These are phyloP conservation scores for Aphanocladium album DNA, from an alignment of 2,329 filamentous ascomycete genomes.

Conservation along the genomic window DNA sequence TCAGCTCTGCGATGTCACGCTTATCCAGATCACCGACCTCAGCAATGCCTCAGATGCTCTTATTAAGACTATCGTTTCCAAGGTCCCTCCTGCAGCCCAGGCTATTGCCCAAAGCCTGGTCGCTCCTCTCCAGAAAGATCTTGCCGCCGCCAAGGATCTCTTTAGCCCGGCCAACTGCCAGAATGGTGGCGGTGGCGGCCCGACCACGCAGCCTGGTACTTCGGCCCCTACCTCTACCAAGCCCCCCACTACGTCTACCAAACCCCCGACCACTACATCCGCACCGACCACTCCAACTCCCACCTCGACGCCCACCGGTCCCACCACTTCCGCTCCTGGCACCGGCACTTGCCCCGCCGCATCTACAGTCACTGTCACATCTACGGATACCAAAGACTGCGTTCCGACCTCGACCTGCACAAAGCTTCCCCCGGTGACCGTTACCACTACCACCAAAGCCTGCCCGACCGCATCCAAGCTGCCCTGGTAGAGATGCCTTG, in stretches of 20 bases:
- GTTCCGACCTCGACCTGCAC: slow-evolving; percentile 9
- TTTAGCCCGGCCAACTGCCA: slow-evolving; percentile 28
- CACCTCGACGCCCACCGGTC: background rate
- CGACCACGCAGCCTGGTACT: background rate
- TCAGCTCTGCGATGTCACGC: slow-evolving; percentile 23
- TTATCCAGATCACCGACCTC: slow-evolving; percentile 21
- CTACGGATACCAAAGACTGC: slow-evolving; percentile 11
- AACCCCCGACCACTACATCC: background rate
- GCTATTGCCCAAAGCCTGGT: slow-evolving; percentile 23
- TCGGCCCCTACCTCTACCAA: background rate
- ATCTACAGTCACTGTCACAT: slow-evolving; percentile 8
- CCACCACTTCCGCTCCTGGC: slow-evolving; percentile 4
- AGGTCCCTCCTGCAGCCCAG: slow-evolving; percentile 26
- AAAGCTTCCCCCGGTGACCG: slow-evolving; percentile 5
- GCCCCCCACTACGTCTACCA: background rate
- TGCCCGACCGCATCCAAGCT: slow-evolving; percentile 13
- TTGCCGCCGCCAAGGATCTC: slow-evolving; percentile 20
- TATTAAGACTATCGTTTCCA: slow-evolving; percentile 25
- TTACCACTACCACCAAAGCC: slow-evolving; percentile 10
- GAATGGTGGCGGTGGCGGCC: slow-evolving; percentile 15
- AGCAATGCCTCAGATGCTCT: slow-evolving; percentile 22
- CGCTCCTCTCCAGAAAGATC: slow-evolving; percentile 19
- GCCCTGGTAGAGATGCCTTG: background rate
- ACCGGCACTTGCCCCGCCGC: slow-evolving; percentile 11
- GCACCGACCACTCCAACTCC: slow-evolving; percentile 6